phyloP scores from a whole-genome alignment of 352 stramenopile species.

The Globisporangium cystogenes region DNA sequence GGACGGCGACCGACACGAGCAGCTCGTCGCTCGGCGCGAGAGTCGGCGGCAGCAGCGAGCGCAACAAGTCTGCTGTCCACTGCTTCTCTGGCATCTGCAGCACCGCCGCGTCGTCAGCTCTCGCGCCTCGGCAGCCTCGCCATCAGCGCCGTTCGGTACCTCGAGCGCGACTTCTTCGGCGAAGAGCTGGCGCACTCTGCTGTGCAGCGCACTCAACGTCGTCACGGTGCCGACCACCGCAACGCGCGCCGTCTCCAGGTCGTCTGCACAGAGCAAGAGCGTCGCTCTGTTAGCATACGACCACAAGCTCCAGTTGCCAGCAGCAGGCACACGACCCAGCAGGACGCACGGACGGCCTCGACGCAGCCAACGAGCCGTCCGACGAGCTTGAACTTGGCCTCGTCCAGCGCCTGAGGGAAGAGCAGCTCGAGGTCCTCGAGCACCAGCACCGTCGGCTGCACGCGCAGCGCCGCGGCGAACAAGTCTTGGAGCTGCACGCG shows the following conservation, averaged over 20 bases:
- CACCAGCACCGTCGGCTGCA: conserved; percentile 63
- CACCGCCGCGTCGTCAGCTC: background rate
- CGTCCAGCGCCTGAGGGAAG: conserved; percentile 64
- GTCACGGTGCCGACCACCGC: conserved; percentile 65
- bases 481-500: conserved; percentile 52
- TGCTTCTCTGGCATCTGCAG: conserved; percentile 49
- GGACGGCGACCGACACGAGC: conserved; percentile 51
- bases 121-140: background rate
- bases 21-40: conserved; percentile 1
- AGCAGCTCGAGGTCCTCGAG: conserved; percentile 74
- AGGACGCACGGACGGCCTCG: conserved; percentile 41
- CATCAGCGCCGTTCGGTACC: conserved; percentile 16
- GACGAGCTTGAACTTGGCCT: conserved; percentile 67
- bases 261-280: conserved; percentile 16
- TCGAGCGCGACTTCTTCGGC: conserved; percentile 67
- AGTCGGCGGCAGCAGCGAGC: conserved; percentile 27
- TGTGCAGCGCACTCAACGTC: conserved; percentile 40
- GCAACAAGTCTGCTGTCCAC: conserved; percentile 46
- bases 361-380: conserved; percentile 53
- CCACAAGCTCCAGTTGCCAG: background rate
- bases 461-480: conserved; percentile 62
- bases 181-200: conserved; percentile 70
- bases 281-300: background rate
- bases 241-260: conserved; percentile 23
- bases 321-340: no score